Base-by-base conservation (phyloP, 225 moss, liverwort and hornwort species). In the Asterella californica region DNA sequence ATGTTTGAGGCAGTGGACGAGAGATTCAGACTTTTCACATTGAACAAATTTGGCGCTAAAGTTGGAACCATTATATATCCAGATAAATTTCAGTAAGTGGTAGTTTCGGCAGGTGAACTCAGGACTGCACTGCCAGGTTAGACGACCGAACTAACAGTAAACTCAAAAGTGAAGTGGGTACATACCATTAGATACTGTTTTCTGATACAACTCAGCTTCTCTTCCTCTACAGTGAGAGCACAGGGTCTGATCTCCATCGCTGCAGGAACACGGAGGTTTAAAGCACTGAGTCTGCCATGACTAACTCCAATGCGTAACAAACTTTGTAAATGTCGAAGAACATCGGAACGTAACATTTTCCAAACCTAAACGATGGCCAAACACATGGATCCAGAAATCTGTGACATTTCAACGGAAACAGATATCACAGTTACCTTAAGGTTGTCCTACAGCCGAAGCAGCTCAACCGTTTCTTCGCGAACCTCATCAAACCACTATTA, bases 401-500 rank as follows among this genome's bases (percentile, higher is more conserved):
- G 3, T 25, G 2, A 6, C 6, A 34, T 1, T 17, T 22, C 36
- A 70, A 8, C 4, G 0, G 4, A 71, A 24, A 15, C 33, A 59
- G 45, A n/a, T 24, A 46, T 6, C 25, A 9, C 17, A 59, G 9
- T 60, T 30, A 94, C 94, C 92, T 94, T 88, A 99, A 93, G 42
- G 90, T 90, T 37, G 92, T 87, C 84, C 87, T 91, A 83, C 95
- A 99, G 77, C 97, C 95, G 74, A 93, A 89, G 79, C 97, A 99
- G 81, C 92, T 93, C 29, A 93, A 81, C 25, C 90, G 89, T 82
- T 93, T 94, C 80, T 92, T 99, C 19, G 97, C 97, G 75, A 99
- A 99, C 83, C 95, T 99, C 97, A 99, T 99, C 74, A 99, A 93
- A 54, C 97, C 97, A 80, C 97, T 91, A 79, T 95, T 99, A 34